A percentile compares a stretch with the other conserved stretches of the same genome.
Conservation (phyloP, 2,329 filamentous ascomycete species). For the Amphichorda felina region DNA sequence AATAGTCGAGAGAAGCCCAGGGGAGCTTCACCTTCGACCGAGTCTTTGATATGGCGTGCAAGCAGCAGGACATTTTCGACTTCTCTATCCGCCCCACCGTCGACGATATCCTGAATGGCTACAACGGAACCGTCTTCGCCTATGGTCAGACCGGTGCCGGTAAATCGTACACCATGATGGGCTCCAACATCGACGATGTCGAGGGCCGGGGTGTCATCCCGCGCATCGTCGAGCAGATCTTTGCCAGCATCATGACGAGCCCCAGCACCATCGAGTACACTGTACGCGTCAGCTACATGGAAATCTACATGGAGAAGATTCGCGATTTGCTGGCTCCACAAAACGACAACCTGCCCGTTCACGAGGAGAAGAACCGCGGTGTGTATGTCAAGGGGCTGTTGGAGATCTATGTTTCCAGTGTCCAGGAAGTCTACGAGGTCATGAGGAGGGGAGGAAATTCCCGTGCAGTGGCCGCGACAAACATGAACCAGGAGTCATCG, state of each 20-base stretch:
- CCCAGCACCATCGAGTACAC: conserved; percentile 95
- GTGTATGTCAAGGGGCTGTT: conserved; percentile 94
- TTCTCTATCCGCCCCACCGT: conserved; percentile 94
- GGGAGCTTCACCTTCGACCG: conserved; percentile 94
- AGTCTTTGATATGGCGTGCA: conserved; percentile 88
- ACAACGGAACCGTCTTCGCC: conserved; percentile 97
- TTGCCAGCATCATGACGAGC: conserved; percentile 84
- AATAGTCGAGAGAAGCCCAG: conserved; percentile 66
- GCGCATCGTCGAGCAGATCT: conserved; percentile 94
- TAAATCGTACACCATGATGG: conserved; percentile 93
- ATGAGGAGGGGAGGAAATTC: conserved; percentile 87
- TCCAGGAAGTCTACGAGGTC: conserved; percentile 92
- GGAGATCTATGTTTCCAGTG: conserved; percentile 91
- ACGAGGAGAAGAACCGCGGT: conserved; percentile 92
- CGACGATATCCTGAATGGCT: conserved; percentile 96
- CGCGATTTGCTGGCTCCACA: conserved; percentile 84
- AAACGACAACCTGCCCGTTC: conserved; percentile 94
- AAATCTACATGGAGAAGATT: conserved; percentile 99
- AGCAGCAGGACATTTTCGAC: conserved; percentile 90
- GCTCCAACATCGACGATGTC: conserved; percentile 77
- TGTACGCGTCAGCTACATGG: conserved; percentile 98
- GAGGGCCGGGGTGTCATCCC: conserved; percentile 88
- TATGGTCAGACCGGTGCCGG: conserved; percentile 97
- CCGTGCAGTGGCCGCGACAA: conserved; percentile 87
- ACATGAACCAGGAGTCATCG: conserved; percentile 98